These are phyloP conservation scores for Fusarium redolens DNA, from an alignment of 2,329 filamentous ascomycete genomes.

Conservation along the genomic window DNA sequence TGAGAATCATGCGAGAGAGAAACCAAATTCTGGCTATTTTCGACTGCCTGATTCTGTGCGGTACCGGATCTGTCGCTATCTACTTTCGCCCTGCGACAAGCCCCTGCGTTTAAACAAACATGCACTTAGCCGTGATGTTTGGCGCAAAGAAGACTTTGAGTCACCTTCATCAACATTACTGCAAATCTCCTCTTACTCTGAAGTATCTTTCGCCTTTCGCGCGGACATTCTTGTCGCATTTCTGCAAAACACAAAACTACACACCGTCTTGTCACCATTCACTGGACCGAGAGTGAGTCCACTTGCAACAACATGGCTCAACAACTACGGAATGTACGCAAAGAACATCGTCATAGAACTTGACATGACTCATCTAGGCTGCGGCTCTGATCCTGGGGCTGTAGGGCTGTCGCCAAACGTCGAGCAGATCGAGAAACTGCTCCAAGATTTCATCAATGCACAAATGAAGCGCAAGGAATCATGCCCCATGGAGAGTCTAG, in stretches of 20 bases:
- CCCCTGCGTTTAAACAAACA: constrained; percentile 48
- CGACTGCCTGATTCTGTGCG: constrained; percentile 44
- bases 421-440: constrained; percentile 41
- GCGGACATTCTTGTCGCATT: constrained; percentile 53
- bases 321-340: constrained; percentile 51
- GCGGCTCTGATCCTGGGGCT: constrained; percentile 45
- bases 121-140: constrained; percentile 46
- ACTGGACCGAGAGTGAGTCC: constrained; percentile 48
- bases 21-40: constrained; percentile 27
- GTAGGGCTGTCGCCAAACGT: constrained; percentile 40
- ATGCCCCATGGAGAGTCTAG: constrained; percentile 45
- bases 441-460: constrained; percentile 45
- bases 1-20: constrained; percentile 21
- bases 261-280: constrained; percentile 54
- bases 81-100: constrained; percentile 37
- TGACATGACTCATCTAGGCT: constrained; percentile 54
- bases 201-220: constrained; percentile 51
- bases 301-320: constrained; percentile 51
- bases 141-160: constrained; percentile 51
- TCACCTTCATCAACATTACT: constrained; percentile 43
- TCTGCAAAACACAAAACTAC: constrained; percentile 51
- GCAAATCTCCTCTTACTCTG: constrained; percentile 42
- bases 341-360: constrained; percentile 54
- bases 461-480: constrained; percentile 38
- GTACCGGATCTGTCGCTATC: constrained; percentile 43